Evolutionary conservation across 371 early-diverging fungal genomes (phyloP).

Genomic region (Blastocladiella emersonii): DNA sequence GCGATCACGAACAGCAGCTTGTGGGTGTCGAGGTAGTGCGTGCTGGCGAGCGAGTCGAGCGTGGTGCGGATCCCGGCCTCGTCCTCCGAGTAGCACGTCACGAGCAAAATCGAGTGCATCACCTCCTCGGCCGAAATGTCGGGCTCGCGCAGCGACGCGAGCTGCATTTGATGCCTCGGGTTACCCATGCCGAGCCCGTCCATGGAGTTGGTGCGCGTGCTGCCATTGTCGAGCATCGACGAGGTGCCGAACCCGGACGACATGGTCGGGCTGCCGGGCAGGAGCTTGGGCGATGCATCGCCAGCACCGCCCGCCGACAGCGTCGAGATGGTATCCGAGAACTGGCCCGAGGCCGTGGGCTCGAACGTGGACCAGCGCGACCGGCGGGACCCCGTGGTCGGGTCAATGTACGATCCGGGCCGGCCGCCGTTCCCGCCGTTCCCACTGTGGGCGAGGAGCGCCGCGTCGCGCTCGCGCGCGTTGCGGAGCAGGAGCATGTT

Average conservation of each 20-base stretch:
- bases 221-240: background rate
- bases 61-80: conserved; percentile 27
- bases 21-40: conserved; percentile 21
- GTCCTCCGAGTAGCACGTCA: conserved; percentile 35
- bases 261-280: too few relatives aligned
- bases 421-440: background rate
- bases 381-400: too few relatives aligned
- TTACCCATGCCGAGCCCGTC: too few relatives aligned
- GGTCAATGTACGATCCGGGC: background rate
- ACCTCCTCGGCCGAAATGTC: background rate
- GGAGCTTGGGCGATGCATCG: too few relatives aligned
- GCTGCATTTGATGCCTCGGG: too few relatives aligned
- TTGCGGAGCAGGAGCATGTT: background rate
- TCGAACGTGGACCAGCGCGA: too few relatives aligned
- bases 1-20: conserved; percentile 37
- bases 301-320: background rate
- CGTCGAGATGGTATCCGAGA: background rate
- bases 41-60: conserved; percentile 24
- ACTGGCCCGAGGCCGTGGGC: background rate
- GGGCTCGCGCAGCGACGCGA: background rate
- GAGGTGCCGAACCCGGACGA: background rate
- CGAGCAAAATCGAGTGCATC: conserved; percentile 12
- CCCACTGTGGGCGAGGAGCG: background rate
- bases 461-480: background rate
- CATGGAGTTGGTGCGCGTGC: background rate